Evolutionary conservation across 192 early-diverging fungal species (phyloP).

Genomic region (Spinellus fusiger): DNA sequence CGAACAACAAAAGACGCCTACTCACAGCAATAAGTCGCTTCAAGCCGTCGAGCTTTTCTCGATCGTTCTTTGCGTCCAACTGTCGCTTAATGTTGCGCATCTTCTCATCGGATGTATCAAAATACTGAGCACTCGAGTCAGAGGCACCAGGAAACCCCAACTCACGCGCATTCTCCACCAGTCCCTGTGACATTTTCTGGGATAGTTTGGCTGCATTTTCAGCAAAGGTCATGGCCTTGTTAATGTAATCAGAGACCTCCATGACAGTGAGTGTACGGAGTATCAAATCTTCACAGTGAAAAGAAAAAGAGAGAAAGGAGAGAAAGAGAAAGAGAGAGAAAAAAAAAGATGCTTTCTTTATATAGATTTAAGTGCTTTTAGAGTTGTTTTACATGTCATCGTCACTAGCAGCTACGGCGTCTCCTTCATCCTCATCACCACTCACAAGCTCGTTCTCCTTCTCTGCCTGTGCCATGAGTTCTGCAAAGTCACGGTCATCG

Average conservation of each 20-base stretch:
- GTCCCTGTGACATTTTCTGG: conserved; percentile 71
- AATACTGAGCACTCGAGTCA: conserved; percentile 68
- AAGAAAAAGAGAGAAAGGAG: neutral
- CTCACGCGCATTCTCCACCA: conserved; percentile 86
- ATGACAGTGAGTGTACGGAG: neutral
- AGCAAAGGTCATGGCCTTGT: conserved; percentile 60
- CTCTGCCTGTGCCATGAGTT: conserved; percentile 81
- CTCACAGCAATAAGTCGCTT: conserved; percentile 85
- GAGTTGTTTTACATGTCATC: conserved; percentile 32
- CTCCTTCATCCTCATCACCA: conserved; percentile 87
- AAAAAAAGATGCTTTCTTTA: neutral
- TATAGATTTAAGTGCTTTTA: neutral
- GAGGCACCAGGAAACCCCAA: conserved; percentile 61
- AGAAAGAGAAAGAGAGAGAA: neutral
- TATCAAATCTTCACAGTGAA: neutral
- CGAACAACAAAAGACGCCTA: neutral
- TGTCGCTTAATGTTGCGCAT: conserved; percentile 68
- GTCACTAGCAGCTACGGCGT: conserved; percentile 46
- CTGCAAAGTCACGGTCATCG: conserved; percentile 91
- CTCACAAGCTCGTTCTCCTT: conserved; percentile 89
- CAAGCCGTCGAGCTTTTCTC: conserved; percentile 89
- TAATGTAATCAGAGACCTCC: conserved; percentile 52
- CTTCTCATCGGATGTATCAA: conserved; percentile 86
- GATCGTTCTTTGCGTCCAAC: conserved; percentile 78
- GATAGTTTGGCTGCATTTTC: conserved; percentile 78